Evolutionary conservation across 495 filamentous ascomycete genomes (phyloP).

Genomic region (Diplogelasinospora grovesii): DNA sequence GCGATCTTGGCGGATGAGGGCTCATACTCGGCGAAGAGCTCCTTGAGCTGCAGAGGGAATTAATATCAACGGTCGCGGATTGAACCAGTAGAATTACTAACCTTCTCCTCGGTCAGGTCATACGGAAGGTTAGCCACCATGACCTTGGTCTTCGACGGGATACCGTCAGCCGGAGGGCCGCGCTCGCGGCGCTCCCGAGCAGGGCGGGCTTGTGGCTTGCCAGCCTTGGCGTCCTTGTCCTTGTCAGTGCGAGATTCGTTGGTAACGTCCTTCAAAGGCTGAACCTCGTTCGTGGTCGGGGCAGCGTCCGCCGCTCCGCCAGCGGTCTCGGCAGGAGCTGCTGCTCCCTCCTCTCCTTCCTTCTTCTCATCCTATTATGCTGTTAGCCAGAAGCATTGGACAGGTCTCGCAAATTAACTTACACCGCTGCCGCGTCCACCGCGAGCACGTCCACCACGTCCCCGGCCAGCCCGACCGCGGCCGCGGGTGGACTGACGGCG

Average conservation of each 20-base stretch:
- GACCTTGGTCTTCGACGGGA: slow-evolving; percentile 98
- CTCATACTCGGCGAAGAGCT: slow-evolving; percentile 84
- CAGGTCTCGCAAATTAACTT: slow-evolving; percentile 13
- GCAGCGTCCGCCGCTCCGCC: slow-evolving; percentile 34
- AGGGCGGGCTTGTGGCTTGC: slow-evolving; percentile 39
- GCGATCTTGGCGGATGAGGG: slow-evolving; percentile 95
- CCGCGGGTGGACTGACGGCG: slow-evolving; percentile 66
- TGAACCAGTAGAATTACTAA: slow-evolving; percentile 22
- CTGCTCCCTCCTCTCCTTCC: slow-evolving; percentile 45
- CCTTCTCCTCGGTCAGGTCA: slow-evolving; percentile 95
- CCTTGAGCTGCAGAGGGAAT: slow-evolving; percentile 69
- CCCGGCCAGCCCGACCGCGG: slow-evolving; percentile 69
- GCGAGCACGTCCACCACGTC: slow-evolving; percentile 64
- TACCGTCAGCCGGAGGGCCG: slow-evolving; percentile 93
- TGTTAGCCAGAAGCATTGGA: background rate
- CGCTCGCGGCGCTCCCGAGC: slow-evolving; percentile 67
- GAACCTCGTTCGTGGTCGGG: slow-evolving; percentile 31
- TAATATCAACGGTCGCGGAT: slow-evolving; percentile 34
- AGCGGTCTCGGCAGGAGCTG: slow-evolving; percentile 40
- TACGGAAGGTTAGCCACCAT: slow-evolving; percentile 99
- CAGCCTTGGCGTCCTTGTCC: slow-evolving; percentile 43
- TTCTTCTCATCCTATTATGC: slow-evolving; percentile 38
- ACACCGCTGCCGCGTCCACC: slow-evolving; percentile 66
- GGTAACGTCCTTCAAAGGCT: slow-evolving; percentile 49
- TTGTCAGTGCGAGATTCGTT: slow-evolving; percentile 41